Evolutionary conservation across 2,329 filamentous ascomycete genomes (phyloP).

Genomic region (Botrytis byssoidea): DNA sequence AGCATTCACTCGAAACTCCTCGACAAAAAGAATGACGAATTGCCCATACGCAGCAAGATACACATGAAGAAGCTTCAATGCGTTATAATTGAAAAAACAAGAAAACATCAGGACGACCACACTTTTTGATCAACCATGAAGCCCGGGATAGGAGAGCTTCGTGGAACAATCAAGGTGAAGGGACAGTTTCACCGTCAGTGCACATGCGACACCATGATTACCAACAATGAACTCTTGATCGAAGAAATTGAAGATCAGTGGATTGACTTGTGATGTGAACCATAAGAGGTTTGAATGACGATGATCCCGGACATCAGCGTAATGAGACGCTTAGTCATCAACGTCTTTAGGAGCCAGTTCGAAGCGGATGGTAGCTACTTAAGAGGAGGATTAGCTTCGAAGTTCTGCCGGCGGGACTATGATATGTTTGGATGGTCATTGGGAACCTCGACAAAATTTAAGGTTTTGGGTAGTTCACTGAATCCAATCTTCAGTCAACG

Average conservation of each 20-base stretch:
- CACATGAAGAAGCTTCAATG: background rate
- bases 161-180: background rate
- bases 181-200: background rate
- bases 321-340: background rate
- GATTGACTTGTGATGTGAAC: background rate
- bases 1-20: background rate
- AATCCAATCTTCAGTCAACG: too few relatives aligned
- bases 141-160: background rate
- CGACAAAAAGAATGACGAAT: background rate
- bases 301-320: background rate
- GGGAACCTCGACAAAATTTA: too few relatives aligned
- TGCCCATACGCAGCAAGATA: background rate
- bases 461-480: too few relatives aligned
- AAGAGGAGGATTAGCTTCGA: background rate
- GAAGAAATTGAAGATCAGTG: background rate
- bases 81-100: background rate
- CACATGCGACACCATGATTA: background rate
- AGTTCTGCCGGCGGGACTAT: background rate
- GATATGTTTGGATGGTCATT: accelerated
- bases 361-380: background rate
- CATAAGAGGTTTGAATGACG: background rate
- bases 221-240: too few relatives aligned
- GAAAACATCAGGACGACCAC: background rate
- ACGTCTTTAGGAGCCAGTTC: background rate
- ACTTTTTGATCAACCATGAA: background rate